Conservation (phyloP, 139 green algal species). For the Ettlia oleoabundans region DNA sequence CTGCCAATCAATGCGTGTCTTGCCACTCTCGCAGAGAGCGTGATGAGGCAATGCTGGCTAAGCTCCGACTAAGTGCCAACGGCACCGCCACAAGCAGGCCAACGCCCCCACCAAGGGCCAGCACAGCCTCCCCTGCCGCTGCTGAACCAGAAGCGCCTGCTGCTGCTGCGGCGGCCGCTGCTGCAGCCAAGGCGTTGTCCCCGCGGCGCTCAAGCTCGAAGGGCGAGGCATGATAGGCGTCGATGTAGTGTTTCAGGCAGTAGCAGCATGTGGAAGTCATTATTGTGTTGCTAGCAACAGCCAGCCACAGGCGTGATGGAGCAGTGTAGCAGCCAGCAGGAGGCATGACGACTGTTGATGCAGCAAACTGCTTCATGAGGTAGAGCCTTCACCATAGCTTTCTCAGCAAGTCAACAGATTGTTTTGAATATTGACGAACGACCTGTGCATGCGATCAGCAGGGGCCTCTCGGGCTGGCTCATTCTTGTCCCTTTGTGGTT, state of each 20-base stretch:
- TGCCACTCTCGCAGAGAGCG: not conserved
- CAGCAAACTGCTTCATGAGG: no score
- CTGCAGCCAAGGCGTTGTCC: not conserved
- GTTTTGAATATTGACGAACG: no score
- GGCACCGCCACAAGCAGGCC: not conserved
- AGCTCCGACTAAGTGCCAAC: not conserved
- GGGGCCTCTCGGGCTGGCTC: no score
- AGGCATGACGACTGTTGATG: no score
- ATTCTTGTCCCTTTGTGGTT: no score
- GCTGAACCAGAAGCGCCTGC: not conserved
- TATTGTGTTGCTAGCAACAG: no score
- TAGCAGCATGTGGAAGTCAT: not conserved
- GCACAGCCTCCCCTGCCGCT: not conserved
- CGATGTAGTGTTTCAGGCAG: not conserved
- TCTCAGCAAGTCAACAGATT: no score
- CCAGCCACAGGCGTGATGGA: no score
- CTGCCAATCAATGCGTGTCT: not conserved
- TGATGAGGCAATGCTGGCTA: not conserved
- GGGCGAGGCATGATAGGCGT: not conserved
- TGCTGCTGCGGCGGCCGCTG: not conserved
- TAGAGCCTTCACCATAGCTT: no score
- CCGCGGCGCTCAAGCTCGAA: not conserved
- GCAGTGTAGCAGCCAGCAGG: no score
- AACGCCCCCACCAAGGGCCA: not conserved
- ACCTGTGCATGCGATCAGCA: no score